These are phyloP conservation scores for Russula earlei DNA, from an alignment of 768 basidiomycete genomes.

Conservation along the genomic window DNA sequence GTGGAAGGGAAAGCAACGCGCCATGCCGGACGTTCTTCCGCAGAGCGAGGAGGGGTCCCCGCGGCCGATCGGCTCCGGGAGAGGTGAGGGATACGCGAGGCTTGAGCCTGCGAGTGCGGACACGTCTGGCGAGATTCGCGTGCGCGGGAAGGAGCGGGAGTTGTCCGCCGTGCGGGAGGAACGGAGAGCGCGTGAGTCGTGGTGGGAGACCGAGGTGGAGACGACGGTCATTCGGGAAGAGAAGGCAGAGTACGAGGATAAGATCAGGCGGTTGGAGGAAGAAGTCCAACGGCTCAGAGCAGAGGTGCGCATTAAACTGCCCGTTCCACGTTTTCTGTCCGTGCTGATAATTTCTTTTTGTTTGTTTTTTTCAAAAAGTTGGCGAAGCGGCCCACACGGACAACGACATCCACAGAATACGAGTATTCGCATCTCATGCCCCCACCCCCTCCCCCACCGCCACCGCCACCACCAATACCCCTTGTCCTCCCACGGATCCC, in stretches of 20 bases:
- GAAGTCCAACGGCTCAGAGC: conserved; percentile 52
- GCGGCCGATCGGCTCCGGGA: not conserved
- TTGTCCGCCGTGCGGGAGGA: conserved; percentile 46
- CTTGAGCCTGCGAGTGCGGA: conserved; percentile 25
- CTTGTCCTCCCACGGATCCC: conserved; percentile 18
- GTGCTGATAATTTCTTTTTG: not conserved
- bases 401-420: not conserved
- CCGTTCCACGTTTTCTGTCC: too few relatives aligned
- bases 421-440: conserved; percentile 7
- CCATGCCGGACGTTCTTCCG: not conserved
- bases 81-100: not conserved
- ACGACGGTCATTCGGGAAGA: conserved; percentile 32
- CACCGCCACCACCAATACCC: conserved; percentile 10
- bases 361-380: not conserved
- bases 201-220: conserved; percentile 32
- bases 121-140: conserved; percentile 37
- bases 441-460: conserved; percentile 20
- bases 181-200: conserved; percentile 36
- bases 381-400: conserved; percentile 3
- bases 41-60: not conserved
- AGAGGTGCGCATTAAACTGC: conserved; percentile 36
- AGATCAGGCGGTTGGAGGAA: conserved; percentile 53
- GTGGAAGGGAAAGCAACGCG: conserved; percentile 27
- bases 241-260: conserved; percentile 47
- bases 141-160: conserved; percentile 56